Evolutionary conservation across 129 eudicot genomes (phyloP), one percentile per base, ranked within the genome.

Genomic region (Apium graveolens): DNA sequence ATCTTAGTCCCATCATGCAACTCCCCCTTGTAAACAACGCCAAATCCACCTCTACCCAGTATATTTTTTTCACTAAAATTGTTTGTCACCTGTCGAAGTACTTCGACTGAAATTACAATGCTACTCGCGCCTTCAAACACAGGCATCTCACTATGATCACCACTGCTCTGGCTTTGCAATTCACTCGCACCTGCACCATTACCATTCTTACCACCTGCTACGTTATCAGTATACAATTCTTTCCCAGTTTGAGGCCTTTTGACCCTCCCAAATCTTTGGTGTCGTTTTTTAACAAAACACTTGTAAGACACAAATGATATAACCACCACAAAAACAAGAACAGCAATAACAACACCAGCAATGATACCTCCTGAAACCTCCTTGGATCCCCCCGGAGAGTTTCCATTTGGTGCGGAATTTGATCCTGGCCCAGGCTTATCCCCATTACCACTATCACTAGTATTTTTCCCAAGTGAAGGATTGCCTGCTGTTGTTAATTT

Each of bases 141-240:
- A 37, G 89, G 89, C 83, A 91, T 80, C 41, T 89, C 93, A 69
- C 86, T 87, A 74, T 78, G 91, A 84, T 91, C 97, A 20, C 91
- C 87, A 66, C 89, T 87, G 35, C 92, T 86, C 74, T 89, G 97
- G 79, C 89, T 84, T 53, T 87, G 91, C 39, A 91, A 77, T 69
- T 91, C 97, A 81, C 86, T 89, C 29, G 85, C 70, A 32, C 79
- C 89, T 39, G 91, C 93, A 68, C 77, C 84, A 62, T 76, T 81
- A 1, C 91, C 91, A 75, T 86, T 86, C 12, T 66, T 51, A 51
- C 81, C 83, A 20, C 85, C 82, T 0, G 68, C 68, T 7, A 76
- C 83, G 38, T 79, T 85, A 7, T 85, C 8, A 49, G 83, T 87
- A 74, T 79, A 86, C 84, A 87, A 70, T 44, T 89, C 93, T 26